phyloP scores from a whole-genome alignment of 2,329 filamentous ascomycete genomes.

The Zelopaecilomyces penicillatus region DNA sequence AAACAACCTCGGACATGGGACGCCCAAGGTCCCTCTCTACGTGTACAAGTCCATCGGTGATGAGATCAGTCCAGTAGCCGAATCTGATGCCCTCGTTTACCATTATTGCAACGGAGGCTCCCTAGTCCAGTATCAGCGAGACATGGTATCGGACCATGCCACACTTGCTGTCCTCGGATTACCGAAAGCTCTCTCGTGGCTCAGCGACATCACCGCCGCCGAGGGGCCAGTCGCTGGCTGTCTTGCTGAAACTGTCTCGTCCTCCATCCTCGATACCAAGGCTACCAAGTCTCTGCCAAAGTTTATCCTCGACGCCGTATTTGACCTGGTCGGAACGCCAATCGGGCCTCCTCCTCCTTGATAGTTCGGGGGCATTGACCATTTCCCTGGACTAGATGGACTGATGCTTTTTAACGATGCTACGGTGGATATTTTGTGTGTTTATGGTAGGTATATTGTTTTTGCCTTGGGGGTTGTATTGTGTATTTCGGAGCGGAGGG shows the following conservation, averaged over 20 bases:
- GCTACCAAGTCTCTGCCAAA: conserved; percentile 9
- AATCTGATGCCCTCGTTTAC: conserved; percentile 34
- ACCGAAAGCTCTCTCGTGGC: conserved; percentile 12
- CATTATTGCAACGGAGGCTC: conserved; percentile 33
- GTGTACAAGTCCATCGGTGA: conserved; percentile 42
- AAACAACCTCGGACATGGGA: conserved; percentile 25
- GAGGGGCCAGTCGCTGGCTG: not conserved
- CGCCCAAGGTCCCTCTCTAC: conserved; percentile 39
- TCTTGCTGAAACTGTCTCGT: conserved; percentile 3
- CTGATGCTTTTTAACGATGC: no score
- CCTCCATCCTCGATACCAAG: conserved; percentile 11
- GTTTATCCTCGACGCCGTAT: conserved; percentile 9
- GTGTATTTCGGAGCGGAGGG: no score
- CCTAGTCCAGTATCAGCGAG: conserved; percentile 34
- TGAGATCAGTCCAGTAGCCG: conserved; percentile 33
- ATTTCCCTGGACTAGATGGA: no score
- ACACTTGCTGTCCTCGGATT: conserved; percentile 9
- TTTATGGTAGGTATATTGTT: no score
- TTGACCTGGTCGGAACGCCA: conserved; percentile 8
- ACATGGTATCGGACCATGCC: conserved; percentile 32
- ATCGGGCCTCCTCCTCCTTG: conserved; percentile 7
- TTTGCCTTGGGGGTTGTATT: no score
- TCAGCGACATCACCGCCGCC: conserved; percentile 9
- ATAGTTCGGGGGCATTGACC: no score
- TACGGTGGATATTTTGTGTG: no score